Percentiles rank a stretch among this genome's conserved stretches.
phyloP scores from a whole-genome alignment of 225 moss, liverwort and hornwort genomes.

The Physcomitrium patens region DNA sequence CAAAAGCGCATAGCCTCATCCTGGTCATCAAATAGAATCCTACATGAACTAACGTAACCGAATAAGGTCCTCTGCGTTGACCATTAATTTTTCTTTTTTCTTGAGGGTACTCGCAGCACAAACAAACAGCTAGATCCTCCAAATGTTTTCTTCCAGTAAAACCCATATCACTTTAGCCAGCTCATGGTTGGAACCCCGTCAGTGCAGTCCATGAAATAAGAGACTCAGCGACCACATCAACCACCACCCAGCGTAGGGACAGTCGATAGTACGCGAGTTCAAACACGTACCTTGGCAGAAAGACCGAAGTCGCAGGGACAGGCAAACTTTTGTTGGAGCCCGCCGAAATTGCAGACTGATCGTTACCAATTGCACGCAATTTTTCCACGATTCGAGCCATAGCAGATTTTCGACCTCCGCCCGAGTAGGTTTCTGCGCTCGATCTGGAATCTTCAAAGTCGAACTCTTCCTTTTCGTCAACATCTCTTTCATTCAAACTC shows the following conservation, averaged over 20 bases:
- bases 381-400: constrained; percentile 96
- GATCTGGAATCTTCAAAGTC: constrained; percentile 19
- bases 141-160: neutral
- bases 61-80: neutral
- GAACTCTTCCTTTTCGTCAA: no score
- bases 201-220: neutral
- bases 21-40: neutral
- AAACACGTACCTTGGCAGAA: constrained; percentile 52
- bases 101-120: neutral
- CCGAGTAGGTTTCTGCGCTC: constrained; percentile 35
- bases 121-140: neutral
- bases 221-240: no score
- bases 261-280: neutral
- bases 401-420: constrained; percentile 66
- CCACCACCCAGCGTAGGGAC: no score
- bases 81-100: constrained; percentile 10
- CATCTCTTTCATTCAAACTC: no score
- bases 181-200: constrained; percentile 16
- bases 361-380: constrained; percentile 76
- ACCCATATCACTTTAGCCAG: neutral
- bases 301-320: constrained; percentile 56
- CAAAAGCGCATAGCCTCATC: constrained; percentile 7
- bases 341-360: constrained; percentile 32
- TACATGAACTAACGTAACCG: neutral
- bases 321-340: constrained; percentile 33